Evolutionary conservation across 495 filamentous ascomycete species (phyloP).

Genomic region (Xylaria castorea): DNA sequence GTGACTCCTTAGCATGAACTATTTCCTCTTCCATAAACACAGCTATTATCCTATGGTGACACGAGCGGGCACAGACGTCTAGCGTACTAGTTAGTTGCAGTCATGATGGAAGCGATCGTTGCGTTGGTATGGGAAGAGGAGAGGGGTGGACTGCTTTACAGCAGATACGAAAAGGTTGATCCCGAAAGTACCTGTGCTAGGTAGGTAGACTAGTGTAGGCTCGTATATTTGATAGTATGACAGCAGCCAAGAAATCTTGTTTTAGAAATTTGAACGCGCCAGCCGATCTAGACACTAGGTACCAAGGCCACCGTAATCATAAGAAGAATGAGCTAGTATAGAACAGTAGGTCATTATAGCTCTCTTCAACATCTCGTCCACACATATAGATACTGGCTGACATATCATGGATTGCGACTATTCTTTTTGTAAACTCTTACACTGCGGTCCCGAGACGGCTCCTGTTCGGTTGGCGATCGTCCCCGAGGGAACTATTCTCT

Average conservation of each 20-base stretch:
- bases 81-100: background rate
- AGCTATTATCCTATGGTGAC: background rate
- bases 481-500: background rate
- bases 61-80: constrained; percentile 1
- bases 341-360: background rate
- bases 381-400: background rate
- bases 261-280: background rate
- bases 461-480: constrained; percentile 13
- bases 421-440: background rate
- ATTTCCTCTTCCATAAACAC: background rate
- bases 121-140: background rate
- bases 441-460: constrained; percentile 7
- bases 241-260: constrained; percentile 8
- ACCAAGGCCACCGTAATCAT: background rate
- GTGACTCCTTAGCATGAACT: background rate
- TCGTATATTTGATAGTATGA: constrained; percentile 2
- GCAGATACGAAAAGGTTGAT: background rate
- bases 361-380: background rate
- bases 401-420: background rate
- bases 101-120: background rate
- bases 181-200: background rate
- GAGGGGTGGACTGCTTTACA: background rate
- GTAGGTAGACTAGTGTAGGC: constrained; percentile 3
- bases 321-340: background rate
- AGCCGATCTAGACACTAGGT: constrained; percentile 1